Conservation (phyloP, 2,329 filamentous ascomycete species). For the Exophiala xenobiotica region DNA sequence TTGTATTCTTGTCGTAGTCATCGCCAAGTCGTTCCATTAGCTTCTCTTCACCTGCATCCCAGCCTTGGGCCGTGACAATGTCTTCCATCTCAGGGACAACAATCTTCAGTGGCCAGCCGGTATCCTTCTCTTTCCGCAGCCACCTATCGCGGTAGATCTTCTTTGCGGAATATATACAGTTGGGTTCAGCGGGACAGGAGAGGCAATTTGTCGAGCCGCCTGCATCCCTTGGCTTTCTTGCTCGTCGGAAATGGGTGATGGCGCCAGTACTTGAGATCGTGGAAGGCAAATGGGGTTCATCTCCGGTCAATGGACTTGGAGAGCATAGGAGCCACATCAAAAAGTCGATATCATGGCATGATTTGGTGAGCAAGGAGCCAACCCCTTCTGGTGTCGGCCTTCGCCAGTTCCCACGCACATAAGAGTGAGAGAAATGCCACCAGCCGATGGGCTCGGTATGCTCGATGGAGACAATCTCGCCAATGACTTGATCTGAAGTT, state of each 20-base stretch:
- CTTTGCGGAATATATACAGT: slow-evolving; percentile 82
- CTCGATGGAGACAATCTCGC: slow-evolving; percentile 79
- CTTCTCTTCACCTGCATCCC: slow-evolving; percentile 51
- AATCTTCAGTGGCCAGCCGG: slow-evolving; percentile 79
- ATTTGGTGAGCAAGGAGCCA: slow-evolving; percentile 83
- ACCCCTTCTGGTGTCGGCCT: slow-evolving; percentile 71
- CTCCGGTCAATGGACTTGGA: slow-evolving; percentile 52
- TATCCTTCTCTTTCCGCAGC: slow-evolving; percentile 63
- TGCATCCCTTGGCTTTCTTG: slow-evolving; percentile 72
- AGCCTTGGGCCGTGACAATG: slow-evolving; percentile 50
- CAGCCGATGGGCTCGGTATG: slow-evolving; percentile 94
- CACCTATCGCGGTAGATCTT: slow-evolving; percentile 74
- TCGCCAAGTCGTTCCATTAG: slow-evolving; percentile 52
- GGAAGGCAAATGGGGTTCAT: slow-evolving; percentile 67
- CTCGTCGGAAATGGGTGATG: slow-evolving; percentile 73
- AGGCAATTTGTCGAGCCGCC: slow-evolving; percentile 83
- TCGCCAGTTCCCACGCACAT: slow-evolving; percentile 91
- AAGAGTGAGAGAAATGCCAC: slow-evolving; percentile 93
- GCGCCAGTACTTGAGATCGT: slow-evolving; percentile 73
- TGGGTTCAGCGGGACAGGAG: slow-evolving; percentile 69
- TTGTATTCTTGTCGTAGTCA: slow-evolving; percentile 56
- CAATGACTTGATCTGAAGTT: slow-evolving; percentile 71
- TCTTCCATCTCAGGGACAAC: slow-evolving; percentile 93
- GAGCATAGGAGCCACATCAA: slow-evolving; percentile 87
- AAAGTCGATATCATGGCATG: slow-evolving; percentile 93